Conservation (phyloP, 139 green algal species). For the Tetraselmis chui region DNA sequence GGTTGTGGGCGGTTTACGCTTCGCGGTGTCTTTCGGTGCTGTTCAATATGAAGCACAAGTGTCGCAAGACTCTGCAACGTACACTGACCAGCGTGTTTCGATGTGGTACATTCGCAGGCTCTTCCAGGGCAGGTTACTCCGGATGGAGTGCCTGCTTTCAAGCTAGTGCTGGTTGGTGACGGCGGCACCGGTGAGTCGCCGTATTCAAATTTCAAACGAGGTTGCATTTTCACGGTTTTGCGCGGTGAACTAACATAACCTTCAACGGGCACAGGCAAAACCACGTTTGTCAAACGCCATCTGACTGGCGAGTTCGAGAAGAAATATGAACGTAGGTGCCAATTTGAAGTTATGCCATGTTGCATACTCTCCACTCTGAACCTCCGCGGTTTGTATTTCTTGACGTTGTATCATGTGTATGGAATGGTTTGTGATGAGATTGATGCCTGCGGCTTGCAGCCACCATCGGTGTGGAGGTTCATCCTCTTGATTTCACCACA, state of each 20-base stretch:
- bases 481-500: constrained; percentile 97
- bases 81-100: too few relatives aligned
- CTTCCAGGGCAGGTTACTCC: constrained; percentile 65
- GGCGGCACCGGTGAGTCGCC: constrained; percentile 78
- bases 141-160: constrained; percentile 84
- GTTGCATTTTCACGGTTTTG: neutral
- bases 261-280: constrained; percentile 65
- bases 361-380: neutral
- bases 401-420: too few relatives aligned
- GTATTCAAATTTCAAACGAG: neutral
- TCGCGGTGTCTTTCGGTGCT: too few relatives aligned
- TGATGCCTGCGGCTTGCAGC: constrained; percentile 63
- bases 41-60: too few relatives aligned
- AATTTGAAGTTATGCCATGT: too few relatives aligned
- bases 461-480: constrained; percentile 98
- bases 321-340: constrained; percentile 91
- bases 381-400: too few relatives aligned
- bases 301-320: constrained; percentile 99
- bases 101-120: constrained; percentile 43
- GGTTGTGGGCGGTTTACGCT: too few relatives aligned
- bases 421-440: too few relatives aligned
- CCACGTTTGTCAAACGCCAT: constrained; percentile 97
- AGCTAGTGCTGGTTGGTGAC: constrained; percentile 96
- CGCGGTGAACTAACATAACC: too few relatives aligned
- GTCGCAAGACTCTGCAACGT: too few relatives aligned